phyloP scores from a whole-genome alignment of 176 grass and related monocot genomes.

The Oryza glaberrima region DNA sequence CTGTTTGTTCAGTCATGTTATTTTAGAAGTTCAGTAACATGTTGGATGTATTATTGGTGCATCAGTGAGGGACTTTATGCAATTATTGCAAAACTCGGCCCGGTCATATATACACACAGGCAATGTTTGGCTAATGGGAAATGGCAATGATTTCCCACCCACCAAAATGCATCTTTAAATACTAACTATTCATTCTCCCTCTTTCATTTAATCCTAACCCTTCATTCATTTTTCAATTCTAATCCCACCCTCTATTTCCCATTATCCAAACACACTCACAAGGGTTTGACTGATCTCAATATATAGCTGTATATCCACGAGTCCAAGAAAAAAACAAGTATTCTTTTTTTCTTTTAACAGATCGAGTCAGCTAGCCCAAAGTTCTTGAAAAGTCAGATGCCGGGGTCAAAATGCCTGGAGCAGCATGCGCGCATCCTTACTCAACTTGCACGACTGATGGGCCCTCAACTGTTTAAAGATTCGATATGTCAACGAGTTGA shows the following conservation, averaged over 20 bases:
- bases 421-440: constrained; percentile 13
- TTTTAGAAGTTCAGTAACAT: neutral
- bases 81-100: neutral
- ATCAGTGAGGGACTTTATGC: neutral
- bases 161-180: too few species aligned
- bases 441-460: constrained; percentile 46
- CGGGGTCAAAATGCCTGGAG: constrained; percentile 22
- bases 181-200: too few species aligned
- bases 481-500: constrained; percentile 32
- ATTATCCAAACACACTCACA: neutral
- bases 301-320: neutral
- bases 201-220: too few species aligned
- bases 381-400: neutral
- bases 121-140: too few species aligned
- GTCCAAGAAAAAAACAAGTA: neutral
- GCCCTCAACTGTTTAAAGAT: constrained; percentile 12
- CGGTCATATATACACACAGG: neutral
- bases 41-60: constrained; percentile 13
- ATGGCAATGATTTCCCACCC: too few species aligned
- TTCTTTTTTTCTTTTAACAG: neutral
- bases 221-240: too few species aligned
- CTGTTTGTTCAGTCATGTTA: neutral
- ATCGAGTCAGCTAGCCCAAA: neutral
- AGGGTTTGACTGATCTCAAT: neutral
- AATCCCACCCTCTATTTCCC: too few species aligned